Conservation (phyloP, 192 early-diverging fungal species). For the Coemansia asiatica region DNA sequence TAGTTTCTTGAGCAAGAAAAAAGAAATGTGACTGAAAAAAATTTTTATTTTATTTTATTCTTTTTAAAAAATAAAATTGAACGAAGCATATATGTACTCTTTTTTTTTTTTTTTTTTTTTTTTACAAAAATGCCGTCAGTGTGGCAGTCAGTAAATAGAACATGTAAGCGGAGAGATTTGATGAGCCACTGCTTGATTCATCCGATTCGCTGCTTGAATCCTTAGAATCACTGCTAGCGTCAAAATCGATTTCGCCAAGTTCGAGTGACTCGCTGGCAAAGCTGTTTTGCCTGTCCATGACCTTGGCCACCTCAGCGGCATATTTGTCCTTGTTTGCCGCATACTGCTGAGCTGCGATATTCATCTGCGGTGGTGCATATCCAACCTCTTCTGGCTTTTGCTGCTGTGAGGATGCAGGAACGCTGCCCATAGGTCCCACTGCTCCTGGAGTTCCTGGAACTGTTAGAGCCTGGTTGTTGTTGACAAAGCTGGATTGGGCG, state of each 20-base stretch:
- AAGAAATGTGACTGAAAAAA: no score
- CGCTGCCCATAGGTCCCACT: no score
- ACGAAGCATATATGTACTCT: neutral
- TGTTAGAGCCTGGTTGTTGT: neutral
- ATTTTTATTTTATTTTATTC: neutral
- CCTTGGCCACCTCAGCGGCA: neutral
- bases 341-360: slow-evolving; percentile 40
- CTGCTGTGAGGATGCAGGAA: neutral
- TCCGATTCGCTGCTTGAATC: neutral
- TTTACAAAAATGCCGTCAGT: neutral
- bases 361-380: slow-evolving; percentile 31
- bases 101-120: slow-evolving; percentile 5
- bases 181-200: neutral
- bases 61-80: slow-evolving; percentile 2
- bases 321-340: slow-evolving; percentile 14
- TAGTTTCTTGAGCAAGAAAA: neutral
- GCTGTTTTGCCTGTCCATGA: neutral
- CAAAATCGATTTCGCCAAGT: slow-evolving; percentile 9
- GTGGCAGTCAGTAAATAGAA: slow-evolving; percentile 1
- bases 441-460: no score
- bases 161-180: neutral
- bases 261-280: slow-evolving; percentile 9
- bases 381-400: slow-evolving; percentile 28
- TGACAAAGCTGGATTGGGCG: neutral
- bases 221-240: neutral